These are phyloP conservation scores for Trypanosomatidae sp. DNA, from an alignment of 208 protist genomes.

Conservation along the genomic window DNA sequence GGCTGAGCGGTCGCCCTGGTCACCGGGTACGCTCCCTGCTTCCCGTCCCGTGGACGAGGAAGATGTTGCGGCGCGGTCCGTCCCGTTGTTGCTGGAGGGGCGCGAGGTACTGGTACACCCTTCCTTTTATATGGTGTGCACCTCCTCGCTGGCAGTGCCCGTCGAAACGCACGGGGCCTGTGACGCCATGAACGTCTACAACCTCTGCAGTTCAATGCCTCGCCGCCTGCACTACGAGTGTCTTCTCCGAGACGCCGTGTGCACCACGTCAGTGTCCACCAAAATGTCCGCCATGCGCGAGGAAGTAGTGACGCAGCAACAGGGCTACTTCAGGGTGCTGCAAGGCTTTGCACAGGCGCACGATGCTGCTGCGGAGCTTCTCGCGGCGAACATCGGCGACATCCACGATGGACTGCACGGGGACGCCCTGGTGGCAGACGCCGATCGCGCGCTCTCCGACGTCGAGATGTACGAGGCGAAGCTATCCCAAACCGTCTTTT, in stretches of 20 bases:
- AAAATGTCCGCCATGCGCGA: constrained; percentile 33
- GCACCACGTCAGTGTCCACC: constrained; percentile 17
- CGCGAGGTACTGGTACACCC: constrained; percentile 48
- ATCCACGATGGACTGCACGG: constrained; percentile 30
- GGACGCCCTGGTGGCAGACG: constrained; percentile 36
- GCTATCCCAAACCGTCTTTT: constrained; percentile 36
- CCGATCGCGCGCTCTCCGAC: constrained; percentile 50
- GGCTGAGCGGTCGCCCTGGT: not conserved
- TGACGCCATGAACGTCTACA: constrained; percentile 32
- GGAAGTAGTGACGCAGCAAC: constrained; percentile 30
- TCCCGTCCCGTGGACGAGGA: not conserved
- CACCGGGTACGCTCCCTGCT: not conserved
- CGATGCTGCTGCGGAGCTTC: constrained; percentile 21
- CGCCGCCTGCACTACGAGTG: constrained; percentile 13
- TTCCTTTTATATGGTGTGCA: constrained; percentile 62
- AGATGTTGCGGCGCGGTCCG: not conserved
- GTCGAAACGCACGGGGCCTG: constrained; percentile 7
- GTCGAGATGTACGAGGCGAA: constrained; percentile 56
- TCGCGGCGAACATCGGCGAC: constrained; percentile 42
- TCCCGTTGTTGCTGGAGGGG: constrained; percentile 33
- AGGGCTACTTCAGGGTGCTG: constrained; percentile 38
- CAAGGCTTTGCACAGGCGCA: constrained; percentile 27
- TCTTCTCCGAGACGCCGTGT: constrained; percentile 15
- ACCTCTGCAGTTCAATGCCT: constrained; percentile 19
- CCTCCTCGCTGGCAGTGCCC: constrained; percentile 34